Conservation (phyloP, 2,329 filamentous ascomycete species). For the Nectriaceae sp. region DNA sequence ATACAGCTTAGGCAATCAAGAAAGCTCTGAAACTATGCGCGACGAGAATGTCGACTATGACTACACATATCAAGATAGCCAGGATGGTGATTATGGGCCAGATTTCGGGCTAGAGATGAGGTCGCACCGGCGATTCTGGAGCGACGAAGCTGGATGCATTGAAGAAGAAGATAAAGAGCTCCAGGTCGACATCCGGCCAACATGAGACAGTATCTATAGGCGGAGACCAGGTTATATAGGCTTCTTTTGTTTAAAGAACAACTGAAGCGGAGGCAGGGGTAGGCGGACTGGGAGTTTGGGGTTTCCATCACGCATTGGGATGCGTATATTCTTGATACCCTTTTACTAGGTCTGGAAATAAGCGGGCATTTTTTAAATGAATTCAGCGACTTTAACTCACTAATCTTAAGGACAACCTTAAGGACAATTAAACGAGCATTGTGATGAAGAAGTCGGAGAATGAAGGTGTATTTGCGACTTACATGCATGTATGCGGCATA, state of each 20-base stretch:
- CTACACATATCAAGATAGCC: constrained; percentile 32
- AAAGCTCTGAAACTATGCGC: constrained; percentile 10
- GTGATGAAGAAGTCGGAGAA: too few species aligned
- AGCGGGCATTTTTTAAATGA: background rate
- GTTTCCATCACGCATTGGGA: constrained; percentile 6
- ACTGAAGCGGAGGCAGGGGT: constrained; percentile 15
- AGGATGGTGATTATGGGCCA: constrained; percentile 33
- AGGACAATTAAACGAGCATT: too few species aligned
- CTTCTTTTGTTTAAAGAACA: constrained; percentile 11
- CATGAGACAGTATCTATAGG: too few species aligned
- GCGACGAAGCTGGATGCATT: constrained; percentile 37
- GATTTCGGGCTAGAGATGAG: constrained; percentile 40
- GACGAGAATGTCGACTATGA: constrained; percentile 27
- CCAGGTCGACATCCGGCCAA: constrained; percentile 22
- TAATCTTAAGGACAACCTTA: background rate
- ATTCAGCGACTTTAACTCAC: constrained; percentile 12
- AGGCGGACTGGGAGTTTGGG: constrained; percentile 2
- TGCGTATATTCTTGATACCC: constrained; percentile 25
- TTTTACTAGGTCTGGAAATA: constrained; percentile 5
- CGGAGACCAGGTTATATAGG: constrained; percentile 15
- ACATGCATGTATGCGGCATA: too few species aligned
- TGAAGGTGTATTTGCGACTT: too few species aligned
- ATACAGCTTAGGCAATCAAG: constrained; percentile 23
- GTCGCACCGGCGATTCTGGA: constrained; percentile 35
- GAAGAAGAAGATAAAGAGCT: constrained; percentile 38